Conservation (phyloP, 257 asterid genomes). For the Ajuga chamaepitys region DNA sequence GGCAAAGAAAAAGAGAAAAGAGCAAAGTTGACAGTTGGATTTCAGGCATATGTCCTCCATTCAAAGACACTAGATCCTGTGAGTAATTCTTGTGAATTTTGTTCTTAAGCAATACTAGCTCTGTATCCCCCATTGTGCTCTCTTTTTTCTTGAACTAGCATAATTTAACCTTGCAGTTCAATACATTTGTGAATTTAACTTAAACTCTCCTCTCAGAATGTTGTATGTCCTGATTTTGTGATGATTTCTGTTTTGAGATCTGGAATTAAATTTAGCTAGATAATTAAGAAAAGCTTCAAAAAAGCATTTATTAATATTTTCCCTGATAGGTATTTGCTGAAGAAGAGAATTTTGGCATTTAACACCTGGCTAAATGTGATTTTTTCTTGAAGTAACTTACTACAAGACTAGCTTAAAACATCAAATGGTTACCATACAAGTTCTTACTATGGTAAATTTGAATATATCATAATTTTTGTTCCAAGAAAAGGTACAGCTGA, state of each 20-base stretch:
- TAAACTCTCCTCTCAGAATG: not conserved
- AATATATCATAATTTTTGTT: no score
- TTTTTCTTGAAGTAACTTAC: no score
- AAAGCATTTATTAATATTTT: no score
- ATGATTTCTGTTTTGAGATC: not conserved
- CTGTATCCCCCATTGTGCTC: not conserved
- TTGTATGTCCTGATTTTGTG: not conserved
- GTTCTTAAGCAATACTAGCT: not conserved
- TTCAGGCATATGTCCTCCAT: not conserved
- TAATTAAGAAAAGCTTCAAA: no score
- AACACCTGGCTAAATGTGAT: no score
- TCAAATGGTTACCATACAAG: no score
- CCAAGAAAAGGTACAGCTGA: no score
- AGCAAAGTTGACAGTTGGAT: conserved; percentile 20
- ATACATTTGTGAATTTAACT: not conserved
- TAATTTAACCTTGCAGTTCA: not conserved
- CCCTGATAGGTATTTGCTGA: no score
- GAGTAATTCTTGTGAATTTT: conserved; percentile 10
- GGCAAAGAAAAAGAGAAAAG: conserved; percentile 33
- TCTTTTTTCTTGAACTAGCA: not conserved
- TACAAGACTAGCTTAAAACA: no score
- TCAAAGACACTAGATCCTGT: not conserved
- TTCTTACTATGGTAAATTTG: no score
- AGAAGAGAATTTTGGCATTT: no score
- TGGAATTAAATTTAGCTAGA: not conserved